Percentiles rank a stretch among this genome's conserved stretches.
phyloP scores from a whole-genome alignment of 768 basidiomycete species.

The Kwoniella newhampshirensis region DNA sequence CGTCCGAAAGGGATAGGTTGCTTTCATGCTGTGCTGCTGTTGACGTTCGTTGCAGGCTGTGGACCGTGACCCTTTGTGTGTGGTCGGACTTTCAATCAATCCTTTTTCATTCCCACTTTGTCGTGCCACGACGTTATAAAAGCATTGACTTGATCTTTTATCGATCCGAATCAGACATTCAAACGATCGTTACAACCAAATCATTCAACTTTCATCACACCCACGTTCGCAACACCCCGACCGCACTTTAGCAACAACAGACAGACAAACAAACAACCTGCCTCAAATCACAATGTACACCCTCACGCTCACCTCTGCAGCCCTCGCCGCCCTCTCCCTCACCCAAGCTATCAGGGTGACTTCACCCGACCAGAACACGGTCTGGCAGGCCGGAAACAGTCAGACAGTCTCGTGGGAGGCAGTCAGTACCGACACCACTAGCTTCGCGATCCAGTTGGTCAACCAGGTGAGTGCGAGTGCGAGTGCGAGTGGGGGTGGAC shows the following conservation, averaged over 20 bases:
- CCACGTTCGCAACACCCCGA: too few species aligned
- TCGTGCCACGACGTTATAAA: background rate
- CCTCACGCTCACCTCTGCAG: slow-evolving; percentile 27
- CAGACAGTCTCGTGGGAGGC: slow-evolving; percentile 63
- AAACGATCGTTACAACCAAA: background rate
- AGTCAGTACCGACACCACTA: slow-evolving; percentile 66
- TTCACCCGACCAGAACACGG: slow-evolving; percentile 57
- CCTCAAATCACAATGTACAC: slow-evolving; percentile 9
- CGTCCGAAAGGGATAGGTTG: too few species aligned
- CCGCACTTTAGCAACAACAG: too few species aligned
- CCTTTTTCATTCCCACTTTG: background rate
- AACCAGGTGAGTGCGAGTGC: slow-evolving; percentile 58
- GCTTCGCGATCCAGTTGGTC: slow-evolving; percentile 69
- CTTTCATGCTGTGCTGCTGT: too few species aligned
- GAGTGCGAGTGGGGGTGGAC: too few species aligned
- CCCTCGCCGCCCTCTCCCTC: slow-evolving; percentile 60
- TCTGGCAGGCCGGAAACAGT: slow-evolving; percentile 65
- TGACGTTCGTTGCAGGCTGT: too few species aligned
- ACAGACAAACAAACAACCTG: background rate
- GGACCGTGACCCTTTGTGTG: background rate
- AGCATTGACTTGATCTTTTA: background rate
- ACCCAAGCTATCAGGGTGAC: slow-evolving; percentile 67
- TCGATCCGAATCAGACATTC: background rate
- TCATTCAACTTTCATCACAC: slow-evolving; percentile 1
- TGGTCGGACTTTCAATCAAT: background rate